These are phyloP conservation scores for Beauveria rudraprayagi DNA, from an alignment of 2,329 filamentous ascomycete genomes.

Conservation along the genomic window DNA sequence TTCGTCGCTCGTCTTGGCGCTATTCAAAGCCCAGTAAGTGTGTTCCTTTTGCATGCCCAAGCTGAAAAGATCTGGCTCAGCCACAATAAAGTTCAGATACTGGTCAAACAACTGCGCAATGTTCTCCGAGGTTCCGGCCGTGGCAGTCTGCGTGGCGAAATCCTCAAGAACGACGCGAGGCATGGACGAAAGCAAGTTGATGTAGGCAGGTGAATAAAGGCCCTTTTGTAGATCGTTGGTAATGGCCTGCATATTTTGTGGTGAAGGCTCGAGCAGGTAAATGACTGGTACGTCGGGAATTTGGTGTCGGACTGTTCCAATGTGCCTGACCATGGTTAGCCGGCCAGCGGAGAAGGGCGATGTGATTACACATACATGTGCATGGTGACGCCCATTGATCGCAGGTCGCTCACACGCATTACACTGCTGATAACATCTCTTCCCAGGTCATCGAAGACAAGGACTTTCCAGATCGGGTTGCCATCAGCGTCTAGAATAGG, in stretches of 20 bases:
- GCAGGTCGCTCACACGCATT: conserved; percentile 83
- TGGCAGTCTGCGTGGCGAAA: conserved; percentile 80
- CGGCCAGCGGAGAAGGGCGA: not conserved
- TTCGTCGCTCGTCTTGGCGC: conserved; percentile 80
- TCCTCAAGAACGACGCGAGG: conserved; percentile 87
- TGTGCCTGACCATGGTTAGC: conserved; percentile 48
- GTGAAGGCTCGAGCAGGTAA: conserved; percentile 87
- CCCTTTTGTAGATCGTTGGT: conserved; percentile 78
- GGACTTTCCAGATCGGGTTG: conserved; percentile 93
- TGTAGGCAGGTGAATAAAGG: conserved; percentile 86
- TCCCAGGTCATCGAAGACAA: conserved; percentile 88
- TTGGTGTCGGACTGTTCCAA: conserved; percentile 71
- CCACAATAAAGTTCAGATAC: conserved; percentile 94
- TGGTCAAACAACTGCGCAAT: conserved; percentile 94
- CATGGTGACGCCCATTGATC: conserved; percentile 92
- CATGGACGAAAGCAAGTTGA: conserved; percentile 95
- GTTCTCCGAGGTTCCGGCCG: conserved; percentile 76
- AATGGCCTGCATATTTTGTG: conserved; percentile 72
- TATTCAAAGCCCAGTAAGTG: conserved; percentile 95
- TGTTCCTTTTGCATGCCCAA: conserved; percentile 84
- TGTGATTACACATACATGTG: conserved; percentile 57
- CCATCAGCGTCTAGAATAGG: conserved; percentile 79
- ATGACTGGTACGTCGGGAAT: conserved; percentile 96
- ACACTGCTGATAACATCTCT: conserved; percentile 97
- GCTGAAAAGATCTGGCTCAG: conserved; percentile 91